A percentile compares a stretch with the other conserved stretches of the same genome.
phyloP scores from a whole-genome alignment of 2,329 filamentous ascomycete species.

The Talaromyces verruculosus region DNA sequence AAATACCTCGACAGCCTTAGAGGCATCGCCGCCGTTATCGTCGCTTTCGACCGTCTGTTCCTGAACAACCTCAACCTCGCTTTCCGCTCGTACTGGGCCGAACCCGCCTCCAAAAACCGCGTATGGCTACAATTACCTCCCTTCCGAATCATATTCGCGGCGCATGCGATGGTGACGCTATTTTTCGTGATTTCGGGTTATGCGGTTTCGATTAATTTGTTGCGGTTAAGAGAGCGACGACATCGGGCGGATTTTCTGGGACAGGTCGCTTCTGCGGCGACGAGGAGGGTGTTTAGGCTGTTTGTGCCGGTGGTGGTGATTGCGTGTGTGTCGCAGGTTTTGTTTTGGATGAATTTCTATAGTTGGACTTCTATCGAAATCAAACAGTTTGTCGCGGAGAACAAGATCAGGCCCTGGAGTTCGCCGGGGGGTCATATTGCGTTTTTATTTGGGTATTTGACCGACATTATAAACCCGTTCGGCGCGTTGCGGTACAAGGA shows the following conservation, averaged over 20 bases:
- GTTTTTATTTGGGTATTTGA: slow-evolving; percentile 12
- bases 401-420: slow-evolving; percentile 11
- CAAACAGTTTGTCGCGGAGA: background rate
- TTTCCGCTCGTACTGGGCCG: slow-evolving; percentile 28
- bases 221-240: slow-evolving; percentile 36
- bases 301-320: slow-evolving; percentile 31
- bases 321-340: slow-evolving; percentile 26
- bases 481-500: background rate
- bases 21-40: slow-evolving; percentile 31
- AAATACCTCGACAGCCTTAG: slow-evolving; percentile 33
- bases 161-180: slow-evolving; percentile 48
- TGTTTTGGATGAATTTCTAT: slow-evolving; percentile 27
- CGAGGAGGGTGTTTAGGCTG: slow-evolving; percentile 35
- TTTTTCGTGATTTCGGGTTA: slow-evolving; percentile 63
- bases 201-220: slow-evolving; percentile 54
- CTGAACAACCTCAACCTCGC: slow-evolving; percentile 28
- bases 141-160: slow-evolving; percentile 39
- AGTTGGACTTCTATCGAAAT: background rate
- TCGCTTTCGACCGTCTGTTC: slow-evolving; percentile 29
- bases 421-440: slow-evolving; percentile 4
- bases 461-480: slow-evolving; percentile 10
- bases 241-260: background rate
- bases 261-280: slow-evolving; percentile 24
- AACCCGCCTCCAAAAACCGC: slow-evolving; percentile 27
- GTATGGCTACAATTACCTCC: slow-evolving; percentile 37